phyloP scores from a whole-genome alignment of 1,139 yeast genomes.

The Eremothecium gossypii region DNA sequence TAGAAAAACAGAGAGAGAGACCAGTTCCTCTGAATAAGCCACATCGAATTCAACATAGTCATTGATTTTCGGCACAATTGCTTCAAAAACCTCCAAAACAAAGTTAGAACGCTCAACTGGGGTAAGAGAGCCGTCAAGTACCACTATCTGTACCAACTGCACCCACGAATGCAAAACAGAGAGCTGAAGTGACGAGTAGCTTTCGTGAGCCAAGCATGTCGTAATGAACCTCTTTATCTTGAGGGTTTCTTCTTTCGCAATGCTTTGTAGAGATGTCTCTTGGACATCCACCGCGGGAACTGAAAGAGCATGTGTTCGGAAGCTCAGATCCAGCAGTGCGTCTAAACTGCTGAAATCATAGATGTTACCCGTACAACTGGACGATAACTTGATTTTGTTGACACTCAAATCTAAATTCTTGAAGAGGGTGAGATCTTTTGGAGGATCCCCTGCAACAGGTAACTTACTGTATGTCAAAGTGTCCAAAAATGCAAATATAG shows the following conservation, averaged over 20 bases:
- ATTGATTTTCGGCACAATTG: conserved; percentile 64
- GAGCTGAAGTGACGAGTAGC: conserved; percentile 46
- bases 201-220: conserved; percentile 37
- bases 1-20: conserved; percentile 63
- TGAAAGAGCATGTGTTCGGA: conserved; percentile 12
- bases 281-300: conserved; percentile 9
- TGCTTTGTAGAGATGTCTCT: conserved; percentile 8
- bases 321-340: conserved; percentile 27
- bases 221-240: conserved; percentile 26
- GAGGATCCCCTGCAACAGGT: conserved; percentile 20
- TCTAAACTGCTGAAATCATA: conserved; percentile 29
- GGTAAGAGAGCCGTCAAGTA: conserved; percentile 46
- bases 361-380: conserved; percentile 22
- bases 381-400: conserved; percentile 25
- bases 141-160: conserved; percentile 62
- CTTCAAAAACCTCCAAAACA: conserved; percentile 67
- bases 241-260: conserved; percentile 18
- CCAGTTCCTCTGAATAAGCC: conserved; percentile 63
- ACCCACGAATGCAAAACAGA: conserved; percentile 74
- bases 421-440: conserved; percentile 28
- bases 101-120: conserved; percentile 44
- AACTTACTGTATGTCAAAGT: conserved; percentile 48
- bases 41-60: conserved; percentile 63
- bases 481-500: conserved; percentile 60
- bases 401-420: conserved; percentile 33